Base-by-base conservation (phyloP, 1,284 basidiomycete species). In the Leucoagaricus sp. region DNA sequence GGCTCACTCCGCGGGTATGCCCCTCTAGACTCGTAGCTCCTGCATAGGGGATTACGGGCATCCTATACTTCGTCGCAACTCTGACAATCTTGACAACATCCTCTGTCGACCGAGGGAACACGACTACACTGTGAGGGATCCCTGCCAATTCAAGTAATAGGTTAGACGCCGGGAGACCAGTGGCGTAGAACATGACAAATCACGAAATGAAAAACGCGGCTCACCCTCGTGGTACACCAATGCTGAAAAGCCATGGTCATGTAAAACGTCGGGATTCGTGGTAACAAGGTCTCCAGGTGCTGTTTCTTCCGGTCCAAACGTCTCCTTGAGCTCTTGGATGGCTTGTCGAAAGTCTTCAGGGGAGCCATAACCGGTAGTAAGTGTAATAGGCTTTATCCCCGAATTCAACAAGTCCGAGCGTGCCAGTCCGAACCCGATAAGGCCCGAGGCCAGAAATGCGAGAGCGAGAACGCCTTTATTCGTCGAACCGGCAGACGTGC, bases 21-120 rank as follows among this genome's bases (percentile, higher is more conserved):
- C 87, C 87, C 65, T 89, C 85, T 25, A 89, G 67, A 65, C 76
- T 81, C 1, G 89, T 93, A 2, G 85, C 90, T 4, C 86, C 90
- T 2, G 83, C 82, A 64, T 84, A 90, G 0, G 89, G 81, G 1
- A 80, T 80, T 15, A 93, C 67, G 0, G 91, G 89, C 69, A 91
- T 85, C n/a, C 74, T 72, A 67, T 85, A 84, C 64, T 83, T 81
- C 25, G 75, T 78, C 1, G 90, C 85, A 53, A 87, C 79, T 55
- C 85, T 83, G 60, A 89, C 84, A 40, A 89, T 80, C 58, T 77
- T 75, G 17, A 87, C 84, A 7, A 91, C 88, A 60, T 91, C 88
- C 60, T 87, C 83, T 0, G 89, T 91, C 4, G 71, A 74, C 25
- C 63, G 63, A 2, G 83, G 83, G 62, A 79, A 83, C 6, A 84